These are phyloP conservation scores for Pythium diclinum DNA, from an alignment of 352 stramenopile species.

Conservation along the genomic window DNA sequence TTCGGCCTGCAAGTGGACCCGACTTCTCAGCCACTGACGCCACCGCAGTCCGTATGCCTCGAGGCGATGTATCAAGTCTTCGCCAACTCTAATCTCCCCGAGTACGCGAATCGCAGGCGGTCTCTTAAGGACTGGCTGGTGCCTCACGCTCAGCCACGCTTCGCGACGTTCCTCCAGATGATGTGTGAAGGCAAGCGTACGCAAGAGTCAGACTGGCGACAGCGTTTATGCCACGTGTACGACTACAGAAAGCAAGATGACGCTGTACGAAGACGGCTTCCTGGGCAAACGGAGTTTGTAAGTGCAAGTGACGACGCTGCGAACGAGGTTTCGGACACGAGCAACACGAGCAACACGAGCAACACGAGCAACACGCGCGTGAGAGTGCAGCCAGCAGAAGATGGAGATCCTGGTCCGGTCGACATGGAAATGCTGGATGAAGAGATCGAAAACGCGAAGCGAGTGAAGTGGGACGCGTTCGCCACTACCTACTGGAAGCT, in stretches of 20 bases:
- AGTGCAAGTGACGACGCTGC: neutral
- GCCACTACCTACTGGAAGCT: slow-evolving; percentile 38
- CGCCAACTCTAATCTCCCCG: slow-evolving; percentile 42
- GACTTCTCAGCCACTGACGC: slow-evolving; percentile 6
- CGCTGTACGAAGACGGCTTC: neutral
- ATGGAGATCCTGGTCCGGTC: neutral
- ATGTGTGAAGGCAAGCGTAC: slow-evolving; percentile 11
- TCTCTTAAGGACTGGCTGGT: slow-evolving; percentile 21
- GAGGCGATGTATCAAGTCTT: slow-evolving; percentile 47
- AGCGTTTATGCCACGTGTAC: neutral
- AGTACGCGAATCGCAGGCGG: slow-evolving; percentile 13
- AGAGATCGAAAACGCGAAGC: slow-evolving; percentile 21
- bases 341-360: neutral
- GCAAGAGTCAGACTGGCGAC: neutral
- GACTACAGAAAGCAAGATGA: neutral
- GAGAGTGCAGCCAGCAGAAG: neutral
- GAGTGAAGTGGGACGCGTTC: slow-evolving; percentile 24
- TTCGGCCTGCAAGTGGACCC: slow-evolving; percentile 24
- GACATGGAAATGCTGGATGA: slow-evolving; percentile 18
- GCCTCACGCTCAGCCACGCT: slow-evolving; percentile 18
- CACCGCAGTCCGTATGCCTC: slow-evolving; percentile 35
- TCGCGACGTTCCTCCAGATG: slow-evolving; percentile 15
- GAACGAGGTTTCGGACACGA: neutral
- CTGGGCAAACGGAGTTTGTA: neutral
- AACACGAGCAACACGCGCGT: neutral